phyloP scores from a whole-genome alignment of 352 stramenopile genomes.

The Globisporangium okanoganense region DNA sequence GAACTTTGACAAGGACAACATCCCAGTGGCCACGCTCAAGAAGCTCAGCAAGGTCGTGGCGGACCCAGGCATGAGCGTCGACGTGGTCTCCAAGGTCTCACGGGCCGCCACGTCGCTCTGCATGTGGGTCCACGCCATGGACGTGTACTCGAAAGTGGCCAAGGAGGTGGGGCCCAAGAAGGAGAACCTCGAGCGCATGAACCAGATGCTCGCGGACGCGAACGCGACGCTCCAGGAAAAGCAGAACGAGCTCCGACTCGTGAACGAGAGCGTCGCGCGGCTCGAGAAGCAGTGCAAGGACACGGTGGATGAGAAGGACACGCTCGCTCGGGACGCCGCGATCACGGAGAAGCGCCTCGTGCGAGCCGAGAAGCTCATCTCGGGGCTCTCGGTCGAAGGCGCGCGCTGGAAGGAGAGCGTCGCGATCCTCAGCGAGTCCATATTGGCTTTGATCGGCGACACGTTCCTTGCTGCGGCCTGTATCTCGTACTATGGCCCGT shows the following conservation, averaged over 20 bases:
- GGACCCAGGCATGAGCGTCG: conserved; percentile 85
- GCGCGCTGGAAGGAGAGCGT: conserved; percentile 92
- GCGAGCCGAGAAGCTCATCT: conserved; percentile 91
- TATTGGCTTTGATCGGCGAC: conserved; percentile 87
- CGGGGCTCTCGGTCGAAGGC: conserved; percentile 86
- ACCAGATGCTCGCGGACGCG: conserved; percentile 84
- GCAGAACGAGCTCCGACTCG: conserved; percentile 80
- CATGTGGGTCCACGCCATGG: conserved; percentile 94
- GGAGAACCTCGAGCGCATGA: conserved; percentile 90
- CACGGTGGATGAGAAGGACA: conserved; percentile 90
- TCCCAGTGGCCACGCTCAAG: conserved; percentile 80
- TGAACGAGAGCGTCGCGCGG: conserved; percentile 89
- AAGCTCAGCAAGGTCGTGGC: conserved; percentile 85
- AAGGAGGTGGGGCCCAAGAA: conserved; percentile 94
- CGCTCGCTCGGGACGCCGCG: conserved; percentile 79
- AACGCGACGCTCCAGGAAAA: conserved; percentile 87
- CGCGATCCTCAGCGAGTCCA: conserved; percentile 66
- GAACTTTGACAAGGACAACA: conserved; percentile 95
- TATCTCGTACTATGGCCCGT: conserved; percentile 93
- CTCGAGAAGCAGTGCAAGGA: conserved; percentile 90
- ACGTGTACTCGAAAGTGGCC: conserved; percentile 93
- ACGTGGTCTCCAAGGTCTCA: conserved; percentile 91
- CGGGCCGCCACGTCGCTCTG: conserved; percentile 89
- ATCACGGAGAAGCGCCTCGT: conserved; percentile 88
- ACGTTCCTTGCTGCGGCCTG: conserved; percentile 91